Base-by-base conservation (phyloP, 257 asterid species). In the Salvia splendens region DNA sequence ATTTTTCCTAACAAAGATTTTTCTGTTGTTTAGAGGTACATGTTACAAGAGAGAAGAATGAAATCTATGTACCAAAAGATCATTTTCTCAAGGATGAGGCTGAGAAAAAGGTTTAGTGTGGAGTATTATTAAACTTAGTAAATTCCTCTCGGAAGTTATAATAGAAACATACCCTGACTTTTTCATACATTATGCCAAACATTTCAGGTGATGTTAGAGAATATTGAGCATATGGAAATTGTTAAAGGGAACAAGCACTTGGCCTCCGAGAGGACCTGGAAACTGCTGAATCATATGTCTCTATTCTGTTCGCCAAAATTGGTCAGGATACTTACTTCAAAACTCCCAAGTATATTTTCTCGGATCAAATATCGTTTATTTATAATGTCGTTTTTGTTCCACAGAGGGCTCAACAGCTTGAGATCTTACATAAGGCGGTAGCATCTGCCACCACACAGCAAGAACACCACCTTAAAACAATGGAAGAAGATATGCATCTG, bases 401-500 rank as follows among this genome's bases (percentile, higher is more conserved):
- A 92, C 95, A 89, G 67, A 89, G 85, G 78, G 87, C 87, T 78
- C 88, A 88, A 75, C 95, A 90, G 78, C 96, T 94, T 69, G 93
- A 91, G 76, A 74, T 79, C 68, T 77, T 94, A 81, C 96, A 94
- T 67, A 87, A 84, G 75, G 70, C 84, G 56, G 84, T 94, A 73
- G 92, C 99, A 71, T 81, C 91, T 73, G 87, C 99, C 4, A 86
- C 92, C 52, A 82, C 86, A 52, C 89, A 86, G 71, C 99, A 94
- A 81, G 96, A 91, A 72, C 83, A 85, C 51, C 95, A 85, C 65
- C 81, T 94, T 62, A 87, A 88, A 75, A 85, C 78, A 71, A 91
- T 94, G 96, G 95, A 94, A 81, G 95, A 88, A 75, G 99, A 94
- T 74, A 90, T 94, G 99, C 90, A 84, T 70, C 81, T 86, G 65